A percentile compares a stretch with the other conserved stretches of the same genome.
Evolutionary conservation across 306 rosid species (phyloP).

Genomic region (Macrotyloma uniflorum): DNA sequence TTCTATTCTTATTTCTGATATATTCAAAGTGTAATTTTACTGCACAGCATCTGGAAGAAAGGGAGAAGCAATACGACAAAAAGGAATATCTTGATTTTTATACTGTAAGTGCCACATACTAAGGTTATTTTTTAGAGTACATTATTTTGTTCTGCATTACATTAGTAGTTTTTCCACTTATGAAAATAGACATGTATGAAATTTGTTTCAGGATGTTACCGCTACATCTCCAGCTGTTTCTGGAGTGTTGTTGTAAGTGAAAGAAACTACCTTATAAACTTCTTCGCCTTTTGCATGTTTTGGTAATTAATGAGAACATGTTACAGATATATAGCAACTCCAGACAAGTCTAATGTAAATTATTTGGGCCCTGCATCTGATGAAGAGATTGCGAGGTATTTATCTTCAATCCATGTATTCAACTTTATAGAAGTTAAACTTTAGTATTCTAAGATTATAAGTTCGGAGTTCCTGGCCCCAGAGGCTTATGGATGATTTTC

Average conservation of each 20-base stretch:
- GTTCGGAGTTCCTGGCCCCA: background rate
- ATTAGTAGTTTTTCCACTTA: background rate
- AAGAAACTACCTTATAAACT: slow-evolving; percentile 25
- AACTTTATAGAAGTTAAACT: background rate
- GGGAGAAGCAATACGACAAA: slow-evolving; percentile 93
- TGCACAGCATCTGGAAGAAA: slow-evolving; percentile 77
- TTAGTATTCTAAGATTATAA: slow-evolving; percentile 7
- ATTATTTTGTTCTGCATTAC: slow-evolving; percentile 16
- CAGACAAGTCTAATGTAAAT: slow-evolving; percentile 71
- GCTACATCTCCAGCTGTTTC: slow-evolving; percentile 65
- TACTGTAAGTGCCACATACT: slow-evolving; percentile 62
- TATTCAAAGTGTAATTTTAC: slow-evolving; percentile 33
- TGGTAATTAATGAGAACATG: slow-evolving; percentile 9
- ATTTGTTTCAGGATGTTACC: slow-evolving; percentile 56
- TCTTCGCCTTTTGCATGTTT: slow-evolving; percentile 32
- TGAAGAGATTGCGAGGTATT: slow-evolving; percentile 79
- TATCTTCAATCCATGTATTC: slow-evolving; percentile 20
- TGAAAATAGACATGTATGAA: slow-evolving; percentile 2
- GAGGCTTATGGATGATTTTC: slow-evolving; percentile 23
- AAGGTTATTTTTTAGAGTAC: background rate
- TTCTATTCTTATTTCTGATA: background rate
- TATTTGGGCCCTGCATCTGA: slow-evolving; percentile 86
- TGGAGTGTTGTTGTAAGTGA: slow-evolving; percentile 83
- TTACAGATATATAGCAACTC: slow-evolving; percentile 80
- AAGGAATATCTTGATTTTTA: slow-evolving; percentile 77